Evolutionary conservation across 2,329 filamentous ascomycete species (phyloP), one percentile per base, ranked within the genome.

Genomic region (Metarhizium robertsii): DNA sequence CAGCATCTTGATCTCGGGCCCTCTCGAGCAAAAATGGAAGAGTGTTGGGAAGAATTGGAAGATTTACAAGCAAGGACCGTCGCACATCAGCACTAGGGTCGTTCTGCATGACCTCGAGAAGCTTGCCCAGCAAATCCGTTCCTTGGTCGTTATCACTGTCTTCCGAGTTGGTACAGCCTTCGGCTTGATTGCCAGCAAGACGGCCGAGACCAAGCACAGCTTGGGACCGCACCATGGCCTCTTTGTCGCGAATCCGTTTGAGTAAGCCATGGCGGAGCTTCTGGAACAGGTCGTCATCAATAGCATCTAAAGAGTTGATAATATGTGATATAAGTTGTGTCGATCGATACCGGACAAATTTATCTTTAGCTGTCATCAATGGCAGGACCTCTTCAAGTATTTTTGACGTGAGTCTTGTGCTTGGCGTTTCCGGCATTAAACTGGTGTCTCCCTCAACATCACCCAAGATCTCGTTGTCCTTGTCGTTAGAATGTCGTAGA

Each of bases 51-150:
- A 89, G 81, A 50, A 96, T 86, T 0, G 92, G 91, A n/a, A 99
- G 78, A 64, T 97, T 97, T 47, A 94, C 80, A 2, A 99, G 79
- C 11, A 99, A 79, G 8, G 90, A 90, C 59, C 92, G 84, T 61
- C 94, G 83, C 40, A 99, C 94, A 65, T 99, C 94, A 2, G 92
- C 91, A 62, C 90, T 95, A 0, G 92, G 88, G 64, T 99, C 94
- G 62, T 97, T 94, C 67, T 95, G 91, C 62, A 97, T 79, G 34
- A 95, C 86, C 63, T 95, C 88, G 10, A 96, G 76, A 4, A 97
- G 81, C 70, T 91, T 95, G 57, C 88, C 85, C 29, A 96, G 75
- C 43, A 96, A 77, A 8, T 88, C 87, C 8, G 81, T 83, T 11
- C 81, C 79, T 11, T 79, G 77, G 25, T 79, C 79, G 25, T 77